Evolutionary conservation across 352 stramenopile species (phyloP).

Genomic region (Phytophthora litchii): DNA sequence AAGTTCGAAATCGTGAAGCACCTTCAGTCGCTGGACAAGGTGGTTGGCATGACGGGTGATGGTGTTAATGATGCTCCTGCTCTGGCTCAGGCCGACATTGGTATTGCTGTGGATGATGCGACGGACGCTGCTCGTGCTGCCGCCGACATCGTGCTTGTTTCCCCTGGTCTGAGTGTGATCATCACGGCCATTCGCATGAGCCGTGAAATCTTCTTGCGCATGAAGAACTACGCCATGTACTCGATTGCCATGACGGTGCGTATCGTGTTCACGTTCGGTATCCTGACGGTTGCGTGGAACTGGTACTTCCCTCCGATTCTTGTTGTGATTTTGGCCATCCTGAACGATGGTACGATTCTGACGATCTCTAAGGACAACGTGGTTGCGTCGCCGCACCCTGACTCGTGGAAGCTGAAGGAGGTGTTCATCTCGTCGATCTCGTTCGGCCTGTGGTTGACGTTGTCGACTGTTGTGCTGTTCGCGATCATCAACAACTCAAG

Average conservation of each 20-base stretch:
- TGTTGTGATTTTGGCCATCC: slow-evolving; percentile 90
- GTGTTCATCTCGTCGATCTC: slow-evolving; percentile 73
- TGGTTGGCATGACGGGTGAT: slow-evolving; percentile 86
- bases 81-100: slow-evolving; percentile 90
- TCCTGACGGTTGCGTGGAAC: slow-evolving; percentile 87
- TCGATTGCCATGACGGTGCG: slow-evolving; percentile 89
- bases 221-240: slow-evolving; percentile 94
- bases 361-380: slow-evolving; percentile 85
- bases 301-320: slow-evolving; percentile 89
- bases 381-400: slow-evolving; percentile 56
- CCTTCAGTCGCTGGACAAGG: slow-evolving; percentile 86
- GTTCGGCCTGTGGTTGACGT: slow-evolving; percentile 69
- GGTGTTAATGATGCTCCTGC: slow-evolving; percentile 94
- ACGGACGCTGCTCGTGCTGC: slow-evolving; percentile 90
- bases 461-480: slow-evolving; percentile 74
- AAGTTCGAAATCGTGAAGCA: slow-evolving; percentile 93
- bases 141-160: slow-evolving; percentile 90
- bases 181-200: slow-evolving; percentile 90
- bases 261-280: slow-evolving; percentile 89
- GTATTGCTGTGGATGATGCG: slow-evolving; percentile 91
- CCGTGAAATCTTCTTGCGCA: slow-evolving; percentile 90
- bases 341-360: slow-evolving; percentile 91
- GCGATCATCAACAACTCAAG: slow-evolving; percentile 61
- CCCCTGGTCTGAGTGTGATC: slow-evolving; percentile 86
- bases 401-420: slow-evolving; percentile 77